phyloP scores from a whole-genome alignment of 2,329 filamentous ascomycete genomes.

The Apiospora malaysiana region DNA sequence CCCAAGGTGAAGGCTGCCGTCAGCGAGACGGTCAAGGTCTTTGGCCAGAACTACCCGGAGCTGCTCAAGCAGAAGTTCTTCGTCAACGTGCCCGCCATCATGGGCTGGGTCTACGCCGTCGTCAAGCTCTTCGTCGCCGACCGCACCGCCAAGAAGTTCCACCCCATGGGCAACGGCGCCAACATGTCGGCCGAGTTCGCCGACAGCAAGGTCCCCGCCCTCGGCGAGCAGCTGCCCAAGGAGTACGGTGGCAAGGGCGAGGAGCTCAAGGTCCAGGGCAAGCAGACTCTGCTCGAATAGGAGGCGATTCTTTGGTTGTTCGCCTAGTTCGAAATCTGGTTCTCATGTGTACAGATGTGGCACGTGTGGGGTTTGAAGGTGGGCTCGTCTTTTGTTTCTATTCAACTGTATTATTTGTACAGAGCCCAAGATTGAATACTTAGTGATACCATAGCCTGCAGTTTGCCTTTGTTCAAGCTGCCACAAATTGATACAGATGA shows the following conservation, averaged over 20 bases:
- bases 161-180: constrained; percentile 76
- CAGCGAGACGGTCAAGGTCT: constrained; percentile 80
- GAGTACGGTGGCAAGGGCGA: constrained; percentile 21
- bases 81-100: constrained; percentile 88
- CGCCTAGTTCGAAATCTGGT: no score
- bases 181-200: constrained; percentile 66
- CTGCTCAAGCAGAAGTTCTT: constrained; percentile 92
- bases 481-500: background rate
- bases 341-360: background rate
- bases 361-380: background rate
- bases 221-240: constrained; percentile 17
- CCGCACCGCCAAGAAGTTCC: constrained; percentile 80
- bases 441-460: constrained; percentile 16
- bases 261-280: constrained; percentile 29
- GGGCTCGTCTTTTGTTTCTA: background rate
- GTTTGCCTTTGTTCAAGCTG: constrained; percentile 1
- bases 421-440: constrained; percentile 5
- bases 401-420: background rate
- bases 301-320: background rate
- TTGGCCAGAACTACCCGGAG: constrained; percentile 86
- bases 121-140: constrained; percentile 78
- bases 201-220: constrained; percentile 55
- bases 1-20: constrained; percentile 76
- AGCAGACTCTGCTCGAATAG: constrained; percentile 32
- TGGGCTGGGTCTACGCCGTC: constrained; percentile 83